Evolutionary conservation across 495 filamentous ascomycete species (phyloP), one percentile per base, ranked within the genome.

Genomic region (Penicillium ochrochloron): DNA sequence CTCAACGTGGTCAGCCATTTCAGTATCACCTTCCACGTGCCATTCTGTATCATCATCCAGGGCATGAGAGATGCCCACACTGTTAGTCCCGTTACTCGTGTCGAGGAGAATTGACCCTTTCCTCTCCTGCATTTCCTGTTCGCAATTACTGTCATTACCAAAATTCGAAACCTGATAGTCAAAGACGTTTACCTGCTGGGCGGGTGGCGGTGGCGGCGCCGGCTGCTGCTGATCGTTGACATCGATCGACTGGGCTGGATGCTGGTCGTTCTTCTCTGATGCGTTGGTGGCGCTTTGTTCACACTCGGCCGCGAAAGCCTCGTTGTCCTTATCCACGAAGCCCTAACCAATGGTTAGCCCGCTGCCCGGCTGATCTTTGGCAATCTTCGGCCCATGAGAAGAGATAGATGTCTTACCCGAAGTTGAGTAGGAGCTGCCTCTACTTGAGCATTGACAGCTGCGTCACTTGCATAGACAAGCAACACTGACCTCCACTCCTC

Each of bases 381-480:
- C 12, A 42, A 50, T 17, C 3, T 8, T 52, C 29, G 23, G 8
- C 10, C 39, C 51, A 19, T 14, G 9, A 5, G 14, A 23, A 31
- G 17, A 6, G 0, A 4, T 33, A 12, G 15, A 12, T 34, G 14
- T 33, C 71, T 66, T 78, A 84, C 82, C 69, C 75, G 75, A 27
- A 85, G 77, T 50, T 74, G 69, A 33, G 70, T 37, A 0, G 81
- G 81, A 33, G 75, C 62, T 35, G 72, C 65, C 8, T 74, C 73
- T 37, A 73, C 65, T 23, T 61, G 66, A 33, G 73, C 69, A 37
- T 70, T 66, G 56, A 83, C 62, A 17, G 82, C 84, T 51, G 72
- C 74, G 15, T 75, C 75, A 61, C 77, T 84, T 7, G 84, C 84
- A 67, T 86, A 86, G 2, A 86, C 78, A 27, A 86, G 73, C 3